These are phyloP conservation scores for Tilletia setariae DNA, from an alignment of 1,284 basidiomycete genomes.

Conservation along the genomic window DNA sequence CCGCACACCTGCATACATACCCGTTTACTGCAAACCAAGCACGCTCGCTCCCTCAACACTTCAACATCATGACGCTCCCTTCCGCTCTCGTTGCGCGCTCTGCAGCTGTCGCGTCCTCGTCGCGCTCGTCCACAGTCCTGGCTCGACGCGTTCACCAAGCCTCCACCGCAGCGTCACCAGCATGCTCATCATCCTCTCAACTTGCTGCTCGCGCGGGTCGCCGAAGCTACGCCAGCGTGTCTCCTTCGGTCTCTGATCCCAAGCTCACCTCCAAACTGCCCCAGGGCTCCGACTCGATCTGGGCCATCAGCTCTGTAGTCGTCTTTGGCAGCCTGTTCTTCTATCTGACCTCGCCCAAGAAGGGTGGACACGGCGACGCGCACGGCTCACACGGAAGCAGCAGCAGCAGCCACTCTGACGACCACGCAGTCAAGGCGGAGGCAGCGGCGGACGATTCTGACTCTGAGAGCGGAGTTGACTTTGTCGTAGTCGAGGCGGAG, in stretches of 20 bases:
- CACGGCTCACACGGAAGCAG: background rate
- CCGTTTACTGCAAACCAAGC: too few relatives aligned
- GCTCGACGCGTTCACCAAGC: background rate
- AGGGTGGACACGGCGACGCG: background rate
- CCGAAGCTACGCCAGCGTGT: background rate
- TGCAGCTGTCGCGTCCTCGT: background rate
- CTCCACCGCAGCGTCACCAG: background rate
- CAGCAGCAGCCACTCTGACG: background rate
- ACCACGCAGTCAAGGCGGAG: background rate
- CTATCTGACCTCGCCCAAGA: conserved; percentile 25
- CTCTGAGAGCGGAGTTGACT: background rate
- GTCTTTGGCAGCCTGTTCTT: conserved; percentile 36
- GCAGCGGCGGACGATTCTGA: conserved; percentile 1
- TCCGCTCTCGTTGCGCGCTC: background rate
- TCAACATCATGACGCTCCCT: background rate
- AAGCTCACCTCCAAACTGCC: conserved; percentile 14
- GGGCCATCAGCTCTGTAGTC: conserved; percentile 37
- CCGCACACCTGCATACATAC: too few relatives aligned
- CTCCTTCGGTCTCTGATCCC: conserved; percentile 5
- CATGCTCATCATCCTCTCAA: background rate
- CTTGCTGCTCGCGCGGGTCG: background rate
- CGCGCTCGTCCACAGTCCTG: background rate
- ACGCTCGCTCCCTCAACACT: background rate
- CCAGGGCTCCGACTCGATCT: conserved; percentile 28
- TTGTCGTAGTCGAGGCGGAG: conserved; percentile 9